Percentiles rank a stretch among this genome's conserved stretches.
phyloP scores from a whole-genome alignment of 768 basidiomycete species.

The Boletus patriciae region DNA sequence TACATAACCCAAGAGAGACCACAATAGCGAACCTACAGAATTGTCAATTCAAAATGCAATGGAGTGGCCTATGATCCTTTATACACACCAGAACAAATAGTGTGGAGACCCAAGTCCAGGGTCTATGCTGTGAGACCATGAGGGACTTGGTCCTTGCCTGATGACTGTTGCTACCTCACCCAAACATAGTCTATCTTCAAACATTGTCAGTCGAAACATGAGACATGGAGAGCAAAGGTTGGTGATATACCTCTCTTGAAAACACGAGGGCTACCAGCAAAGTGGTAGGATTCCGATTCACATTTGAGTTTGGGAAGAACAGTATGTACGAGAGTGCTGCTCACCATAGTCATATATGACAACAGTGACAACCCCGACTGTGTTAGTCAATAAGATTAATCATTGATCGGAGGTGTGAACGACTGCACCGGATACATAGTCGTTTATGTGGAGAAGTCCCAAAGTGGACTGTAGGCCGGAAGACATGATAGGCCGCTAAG shows the following conservation, averaged over 20 bases:
- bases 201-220: background rate
- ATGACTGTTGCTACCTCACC: background rate
- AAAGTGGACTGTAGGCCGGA: background rate
- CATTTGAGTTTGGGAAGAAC: background rate
- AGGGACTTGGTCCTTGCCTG: background rate
- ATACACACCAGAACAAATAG: conserved; percentile 1
- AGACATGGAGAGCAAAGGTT: too few species aligned
- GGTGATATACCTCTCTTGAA: background rate
- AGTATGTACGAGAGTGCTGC: background rate
- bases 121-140: background rate
- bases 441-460: background rate
- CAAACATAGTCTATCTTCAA: conserved; percentile 13
- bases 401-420: background rate
- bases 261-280: background rate
- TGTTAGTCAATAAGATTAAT: background rate
- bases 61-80: too few species aligned
- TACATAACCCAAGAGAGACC: background rate
- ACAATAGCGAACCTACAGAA: background rate
- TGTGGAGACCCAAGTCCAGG: conserved; percentile 10
- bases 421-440: background rate
- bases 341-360: conserved; percentile 14
- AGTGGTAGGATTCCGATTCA: background rate
- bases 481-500: too few species aligned
- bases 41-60: background rate
- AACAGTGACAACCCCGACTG: background rate